Evolutionary conservation across 2,329 filamentous ascomycete genomes (phyloP).

Genomic region (Cytospora schulzeri): DNA sequence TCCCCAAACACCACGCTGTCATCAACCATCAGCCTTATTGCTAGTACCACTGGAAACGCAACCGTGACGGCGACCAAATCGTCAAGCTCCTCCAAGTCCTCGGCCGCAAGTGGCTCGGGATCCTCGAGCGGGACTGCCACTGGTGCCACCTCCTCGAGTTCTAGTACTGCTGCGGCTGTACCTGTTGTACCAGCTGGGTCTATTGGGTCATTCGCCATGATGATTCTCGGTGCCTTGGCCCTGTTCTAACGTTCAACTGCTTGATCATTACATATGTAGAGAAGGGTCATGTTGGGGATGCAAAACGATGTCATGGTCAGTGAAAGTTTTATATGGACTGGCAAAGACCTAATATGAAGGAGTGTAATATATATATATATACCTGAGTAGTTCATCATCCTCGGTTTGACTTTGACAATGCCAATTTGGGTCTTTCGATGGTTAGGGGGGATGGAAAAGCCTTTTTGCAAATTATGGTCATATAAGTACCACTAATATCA

Average conservation of each 20-base stretch:
- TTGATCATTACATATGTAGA: background rate
- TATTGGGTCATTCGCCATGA: constrained; percentile 14
- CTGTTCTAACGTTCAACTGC: background rate
- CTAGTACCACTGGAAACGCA: background rate
- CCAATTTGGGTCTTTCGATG: background rate
- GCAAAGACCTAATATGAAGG: background rate
- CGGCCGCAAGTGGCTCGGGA: background rate
- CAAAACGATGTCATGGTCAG: background rate
- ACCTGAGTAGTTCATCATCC: too few relatives aligned
- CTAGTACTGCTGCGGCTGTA: constrained; percentile 11
- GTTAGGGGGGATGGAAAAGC: background rate
- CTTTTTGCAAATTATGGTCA: background rate
- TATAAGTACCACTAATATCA: background rate
- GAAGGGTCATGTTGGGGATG: background rate
- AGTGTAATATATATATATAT: too few relatives aligned
- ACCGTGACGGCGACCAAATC: background rate
- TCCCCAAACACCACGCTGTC: background rate
- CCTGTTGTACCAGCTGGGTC: background rate
- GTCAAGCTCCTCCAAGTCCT: background rate
- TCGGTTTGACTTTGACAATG: too few relatives aligned
- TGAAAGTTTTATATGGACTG: background rate
- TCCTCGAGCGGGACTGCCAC: constrained; percentile 9
- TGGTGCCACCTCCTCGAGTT: constrained; percentile 9
- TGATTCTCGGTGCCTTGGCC: constrained; percentile 7
- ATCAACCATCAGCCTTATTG: background rate